These are phyloP conservation scores for Epichloe sp. DNA, from an alignment of 2,329 filamentous ascomycete species.

Conservation along the genomic window DNA sequence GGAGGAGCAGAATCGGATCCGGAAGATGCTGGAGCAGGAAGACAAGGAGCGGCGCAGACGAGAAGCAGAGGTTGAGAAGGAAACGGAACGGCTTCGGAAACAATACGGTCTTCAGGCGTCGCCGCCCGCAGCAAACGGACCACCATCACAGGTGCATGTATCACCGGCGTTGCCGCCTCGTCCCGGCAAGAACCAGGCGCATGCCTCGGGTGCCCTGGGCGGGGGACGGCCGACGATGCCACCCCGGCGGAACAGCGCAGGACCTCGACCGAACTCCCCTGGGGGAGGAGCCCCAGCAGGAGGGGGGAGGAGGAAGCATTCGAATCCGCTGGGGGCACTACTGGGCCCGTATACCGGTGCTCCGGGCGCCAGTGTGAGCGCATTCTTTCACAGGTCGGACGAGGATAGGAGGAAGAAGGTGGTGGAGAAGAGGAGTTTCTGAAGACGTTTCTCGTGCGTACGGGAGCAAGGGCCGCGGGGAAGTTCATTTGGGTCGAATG, in stretches of 20 bases:
- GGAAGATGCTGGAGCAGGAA: constrained; percentile 54
- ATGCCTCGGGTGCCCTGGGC: constrained; percentile 7
- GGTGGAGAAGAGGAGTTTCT: constrained; percentile 33
- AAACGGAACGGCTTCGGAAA: constrained; percentile 67
- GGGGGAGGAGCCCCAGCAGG: background rate
- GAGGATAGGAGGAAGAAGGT: constrained; percentile 28
- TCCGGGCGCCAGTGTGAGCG: constrained; percentile 25
- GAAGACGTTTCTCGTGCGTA: background rate
- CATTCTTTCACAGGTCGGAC: constrained; percentile 26
- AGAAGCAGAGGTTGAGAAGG: constrained; percentile 53
- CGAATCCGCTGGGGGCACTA: constrained; percentile 15
- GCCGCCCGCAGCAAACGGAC: constrained; percentile 22
- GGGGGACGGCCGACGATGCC: constrained; percentile 8
- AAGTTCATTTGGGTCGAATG: too few relatives aligned
- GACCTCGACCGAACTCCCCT: constrained; percentile 10
- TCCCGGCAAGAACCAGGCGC: constrained; percentile 6
- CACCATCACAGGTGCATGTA: constrained; percentile 3
- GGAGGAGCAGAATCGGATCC: constrained; percentile 41
- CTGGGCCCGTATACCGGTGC: background rate
- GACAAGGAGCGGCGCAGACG: constrained; percentile 41
- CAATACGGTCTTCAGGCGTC: constrained; percentile 46
- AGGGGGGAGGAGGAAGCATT: constrained; percentile 12
- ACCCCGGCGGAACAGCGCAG: constrained; percentile 35
- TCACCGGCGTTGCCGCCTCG: constrained; percentile 23
- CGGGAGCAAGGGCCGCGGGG: too few relatives aligned